Conservation (phyloP, 345 rosid genomes). For the Brassica incana region DNA sequence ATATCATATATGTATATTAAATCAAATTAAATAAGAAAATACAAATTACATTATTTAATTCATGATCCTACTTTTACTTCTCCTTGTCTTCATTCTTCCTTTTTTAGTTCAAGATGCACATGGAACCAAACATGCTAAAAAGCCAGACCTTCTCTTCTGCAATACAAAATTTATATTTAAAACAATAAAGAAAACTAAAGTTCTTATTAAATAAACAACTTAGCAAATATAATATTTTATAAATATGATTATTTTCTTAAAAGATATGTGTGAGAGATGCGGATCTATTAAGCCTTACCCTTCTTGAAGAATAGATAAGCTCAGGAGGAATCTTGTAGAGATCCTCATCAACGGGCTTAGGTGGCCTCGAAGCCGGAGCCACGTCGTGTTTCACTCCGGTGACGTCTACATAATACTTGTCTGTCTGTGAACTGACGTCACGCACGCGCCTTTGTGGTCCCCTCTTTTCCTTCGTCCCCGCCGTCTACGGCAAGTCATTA, state of each 20-base stretch:
- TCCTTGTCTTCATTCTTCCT: conserved; percentile 14
- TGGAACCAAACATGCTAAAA: conserved; percentile 74
- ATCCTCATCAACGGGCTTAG: conserved; percentile 82
- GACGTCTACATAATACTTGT: conserved; percentile 22
- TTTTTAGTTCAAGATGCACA: conserved; percentile 51
- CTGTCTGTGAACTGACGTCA: conserved; percentile 46
- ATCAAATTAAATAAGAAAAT: not conserved
- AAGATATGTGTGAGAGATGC: not conserved
- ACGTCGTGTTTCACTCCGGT: conserved; percentile 40
- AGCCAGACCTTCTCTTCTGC: conserved; percentile 70
- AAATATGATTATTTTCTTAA: no score
- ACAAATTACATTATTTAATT: conserved; percentile 33
- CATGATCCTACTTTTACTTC: conserved; percentile 23
- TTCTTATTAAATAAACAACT: not conserved
- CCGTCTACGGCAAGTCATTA: conserved; percentile 39
- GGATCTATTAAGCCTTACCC: conserved; percentile 40
- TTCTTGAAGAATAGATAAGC: conserved; percentile 59
- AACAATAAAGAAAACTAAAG: not conserved
- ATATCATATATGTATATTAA: conserved; percentile 20
- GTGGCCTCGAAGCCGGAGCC: conserved; percentile 36
- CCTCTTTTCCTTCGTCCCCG: conserved; percentile 48
- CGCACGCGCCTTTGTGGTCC: conserved; percentile 57
- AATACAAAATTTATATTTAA: not conserved
- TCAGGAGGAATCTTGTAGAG: conserved; percentile 90
- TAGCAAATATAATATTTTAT: no score